Base-by-base conservation (phyloP, 2,329 filamentous ascomycete species). In the Cladobotryum protrusum region DNA sequence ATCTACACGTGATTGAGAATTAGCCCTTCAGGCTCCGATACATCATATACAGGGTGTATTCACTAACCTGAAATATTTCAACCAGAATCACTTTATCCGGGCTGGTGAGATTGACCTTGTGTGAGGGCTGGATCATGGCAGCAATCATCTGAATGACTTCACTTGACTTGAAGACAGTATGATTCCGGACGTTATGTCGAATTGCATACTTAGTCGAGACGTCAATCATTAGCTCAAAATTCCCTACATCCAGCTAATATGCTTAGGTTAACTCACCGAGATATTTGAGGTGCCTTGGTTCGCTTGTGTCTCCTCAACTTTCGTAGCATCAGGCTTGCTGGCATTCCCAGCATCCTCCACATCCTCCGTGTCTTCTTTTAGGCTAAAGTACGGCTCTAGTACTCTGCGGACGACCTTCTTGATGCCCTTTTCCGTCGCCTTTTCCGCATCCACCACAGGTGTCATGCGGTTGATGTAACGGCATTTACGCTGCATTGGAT, bases 21-120 rank as follows among this genome's bases (percentile, higher is more conserved):
- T 24, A 43, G 41, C 15, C 2, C 9, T n/a, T n/a, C n/a, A 13
- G 15, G 19, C 41, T 15, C 17, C 19, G 5, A 29, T 14, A 15
- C 18, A n/a, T 13, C 40, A 42, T 12, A 42, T 42, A 13, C 40
- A n/a, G n/a, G n/a, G n/a, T n/a, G n/a, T n/a, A n/a, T n/a, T n/a
- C 19, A 49, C 67, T 56, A 76, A 88, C 87, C 78, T 89, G 83
- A 66, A 86, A 92, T 50, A 93, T 78, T 60, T 93, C 87, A 50
- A 93, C 81, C 54, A 92, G 69, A 57, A 93, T 85, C 32, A 91
- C 80, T 62, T 88, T 81, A 68, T 92, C 87, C 33, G 87, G 87
- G n/a, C 76, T 78, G 43, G 76, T 79, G n/a, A 95, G 77, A 59
- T 91, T 82, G 52, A 93, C 89, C 60, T 83, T 86, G 68, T 93